Evolutionary conservation across 179 eudicot species (phyloP).

Genomic region (Drosera spatulata): DNA sequence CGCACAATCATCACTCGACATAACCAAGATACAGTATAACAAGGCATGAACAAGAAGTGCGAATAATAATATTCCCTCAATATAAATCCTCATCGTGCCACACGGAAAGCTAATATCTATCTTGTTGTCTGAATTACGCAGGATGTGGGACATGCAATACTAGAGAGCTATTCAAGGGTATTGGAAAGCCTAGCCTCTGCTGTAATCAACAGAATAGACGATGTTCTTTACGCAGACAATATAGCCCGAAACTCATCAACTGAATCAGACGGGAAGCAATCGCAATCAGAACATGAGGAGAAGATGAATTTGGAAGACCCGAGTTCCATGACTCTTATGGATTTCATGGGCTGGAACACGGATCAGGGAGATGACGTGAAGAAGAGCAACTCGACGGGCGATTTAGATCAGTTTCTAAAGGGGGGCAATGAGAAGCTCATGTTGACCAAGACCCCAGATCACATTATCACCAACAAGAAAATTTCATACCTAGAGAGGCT

Average conservation of each 20-base stretch:
- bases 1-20: slow-evolving; percentile 83
- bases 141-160: background rate
- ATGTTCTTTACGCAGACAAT: too few relatives aligned
- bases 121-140: background rate
- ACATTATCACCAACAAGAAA: slow-evolving; percentile 21
- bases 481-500: slow-evolving; percentile 59
- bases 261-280: too few relatives aligned
- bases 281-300: too few relatives aligned
- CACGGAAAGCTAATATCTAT: background rate
- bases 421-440: slow-evolving; percentile 26
- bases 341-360: slow-evolving; percentile 70
- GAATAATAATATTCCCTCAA: background rate
- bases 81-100: background rate
- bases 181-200: too few relatives aligned
- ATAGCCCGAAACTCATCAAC: too few relatives aligned
- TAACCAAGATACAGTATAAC: slow-evolving; percentile 71
- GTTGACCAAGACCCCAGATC: slow-evolving; percentile 20
- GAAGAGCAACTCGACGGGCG: slow-evolving; percentile 12
- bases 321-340: slow-evolving; percentile 43
- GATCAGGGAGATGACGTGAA: slow-evolving; percentile 29
- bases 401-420: slow-evolving; percentile 12
- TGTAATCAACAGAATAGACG: too few relatives aligned
- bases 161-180: too few relatives aligned
- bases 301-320: too few relatives aligned
- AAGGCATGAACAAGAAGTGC: slow-evolving; percentile 22